Evolutionary conservation across 305 asterid species (phyloP), one percentile per base, ranked within the genome.

Genomic region (Solanum aculeatissimum): DNA sequence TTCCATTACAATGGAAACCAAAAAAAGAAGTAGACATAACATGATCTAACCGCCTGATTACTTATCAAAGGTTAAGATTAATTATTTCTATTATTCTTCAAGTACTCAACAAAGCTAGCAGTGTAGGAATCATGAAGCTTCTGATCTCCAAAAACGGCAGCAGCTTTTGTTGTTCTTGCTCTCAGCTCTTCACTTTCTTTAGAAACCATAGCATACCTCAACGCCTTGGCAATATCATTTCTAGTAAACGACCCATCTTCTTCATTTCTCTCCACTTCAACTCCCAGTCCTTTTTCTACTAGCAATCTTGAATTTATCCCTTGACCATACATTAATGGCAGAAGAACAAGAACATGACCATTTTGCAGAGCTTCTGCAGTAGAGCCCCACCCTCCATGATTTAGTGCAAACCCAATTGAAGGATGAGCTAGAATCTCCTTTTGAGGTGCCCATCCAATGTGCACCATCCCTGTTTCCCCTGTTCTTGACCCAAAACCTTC

Each of bases 361-460:
- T 85, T 63, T 1, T 38, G 80, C 77, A 88, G 32, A 19, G 58
- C 66, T 45, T 88, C 92, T 12, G 84, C 38, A 4, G 83, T 65
- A 23, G 92, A 90, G 10, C 87, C 86, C 89, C 87, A 84, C 13
- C 92, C 92, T 11, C 81, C 88, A 60, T 88, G 91, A 78, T 80
- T 86, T 83, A 90, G 79, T 2, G 84, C 86, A 1, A 86, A 88
- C 27, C 90, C 91, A 29, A 87, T 38, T 0, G 89, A 66, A 71
- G 90, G 88, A 57, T 90, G 92, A 68, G 78, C 89, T 3, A 88
- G 81, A n/a, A 90, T 81, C 40, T 86, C 91, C 90, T 79, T 80
- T 80, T 90, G 91, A 0, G 92, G 92, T 0, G 87, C 88, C 92
- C 92, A 89, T 2, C 92, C 91, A 0, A 87, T 18, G 25, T 89